Evolutionary conservation across 768 basidiomycete genomes (phyloP).

Genomic region (Cystobasidium onofrii): DNA sequence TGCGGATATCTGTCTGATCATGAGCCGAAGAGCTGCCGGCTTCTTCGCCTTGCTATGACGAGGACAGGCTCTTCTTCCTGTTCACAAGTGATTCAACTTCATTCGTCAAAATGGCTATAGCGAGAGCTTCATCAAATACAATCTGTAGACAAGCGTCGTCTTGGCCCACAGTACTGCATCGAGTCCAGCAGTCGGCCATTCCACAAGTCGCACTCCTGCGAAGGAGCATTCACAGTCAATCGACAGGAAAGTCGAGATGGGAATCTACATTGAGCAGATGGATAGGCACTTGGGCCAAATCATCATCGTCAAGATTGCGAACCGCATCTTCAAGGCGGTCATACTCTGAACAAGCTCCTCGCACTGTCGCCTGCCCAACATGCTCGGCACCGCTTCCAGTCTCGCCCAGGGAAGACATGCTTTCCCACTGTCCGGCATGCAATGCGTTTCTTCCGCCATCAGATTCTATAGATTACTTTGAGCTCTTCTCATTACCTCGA

Average conservation of each 20-base stretch:
- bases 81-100: not conserved
- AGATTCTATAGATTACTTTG: conserved; percentile 42
- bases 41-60: not conserved
- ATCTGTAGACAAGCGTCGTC: not conserved
- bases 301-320: too few species aligned
- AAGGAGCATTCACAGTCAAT: not conserved
- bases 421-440: conserved; percentile 45
- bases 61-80: not conserved
- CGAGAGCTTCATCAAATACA: not conserved
- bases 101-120: not conserved
- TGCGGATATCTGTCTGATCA: too few species aligned
- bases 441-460: conserved; percentile 42
- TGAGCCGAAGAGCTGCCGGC: not conserved
- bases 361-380: conserved; percentile 39
- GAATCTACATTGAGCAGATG: too few species aligned
- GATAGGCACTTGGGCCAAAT: too few species aligned
- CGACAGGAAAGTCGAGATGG: not conserved
- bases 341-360: conserved; percentile 3
- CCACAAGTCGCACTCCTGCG: not conserved
- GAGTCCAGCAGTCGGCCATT: not conserved
- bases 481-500: conserved; percentile 42
- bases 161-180: not conserved
- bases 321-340: not conserved
- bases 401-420: conserved; percentile 4
- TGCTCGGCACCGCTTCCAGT: conserved; percentile 33